phyloP scores from a whole-genome alignment of 2,329 filamentous ascomycete species.

The Cordyceps cateniannulata region DNA sequence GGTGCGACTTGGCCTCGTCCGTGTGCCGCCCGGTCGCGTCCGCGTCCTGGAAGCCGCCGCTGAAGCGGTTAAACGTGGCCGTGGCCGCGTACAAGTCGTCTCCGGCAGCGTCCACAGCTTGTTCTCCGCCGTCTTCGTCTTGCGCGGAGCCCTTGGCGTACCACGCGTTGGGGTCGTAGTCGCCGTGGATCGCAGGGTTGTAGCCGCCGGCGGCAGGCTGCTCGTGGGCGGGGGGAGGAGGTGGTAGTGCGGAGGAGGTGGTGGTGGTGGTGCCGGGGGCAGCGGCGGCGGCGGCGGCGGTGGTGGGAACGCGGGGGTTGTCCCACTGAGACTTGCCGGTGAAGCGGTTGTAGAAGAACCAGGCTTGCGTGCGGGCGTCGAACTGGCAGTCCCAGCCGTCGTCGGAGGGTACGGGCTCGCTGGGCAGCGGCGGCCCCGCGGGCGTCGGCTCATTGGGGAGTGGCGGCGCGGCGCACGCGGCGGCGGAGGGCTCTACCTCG shows the following conservation, averaged over 20 bases:
- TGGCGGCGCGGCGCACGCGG: conserved; percentile 25
- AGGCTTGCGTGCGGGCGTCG: conserved; percentile 62
- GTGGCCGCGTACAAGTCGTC: conserved; percentile 56
- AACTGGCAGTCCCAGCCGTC: conserved; percentile 78
- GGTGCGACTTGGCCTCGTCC: conserved; percentile 77
- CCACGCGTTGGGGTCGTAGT: conserved; percentile 93
- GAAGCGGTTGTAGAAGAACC: conserved; percentile 81
- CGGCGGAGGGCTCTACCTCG: conserved; percentile 18
- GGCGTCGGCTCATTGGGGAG: conserved; percentile 29
- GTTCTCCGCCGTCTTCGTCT: conserved; percentile 25
- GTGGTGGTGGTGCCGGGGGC: no score
- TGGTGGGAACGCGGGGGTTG: conserved; percentile 65
- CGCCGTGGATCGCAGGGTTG: conserved; percentile 91
- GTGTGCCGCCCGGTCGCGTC: conserved; percentile 69
- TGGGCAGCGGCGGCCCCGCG: conserved; percentile 27
- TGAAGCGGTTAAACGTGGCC: conserved; percentile 86
- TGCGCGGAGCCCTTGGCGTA: conserved; percentile 61
- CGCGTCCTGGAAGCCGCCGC: conserved; percentile 69
- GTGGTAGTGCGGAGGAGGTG: conserved; percentile 20
- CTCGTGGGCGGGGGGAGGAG: conserved; percentile 28
- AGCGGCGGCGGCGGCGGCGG: conserved; percentile 21
- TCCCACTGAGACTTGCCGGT: conserved; percentile 75
- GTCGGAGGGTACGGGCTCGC: conserved; percentile 50
- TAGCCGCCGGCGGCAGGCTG: conserved; percentile 63
- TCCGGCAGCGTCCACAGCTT: conserved; percentile 25